phyloP scores from a whole-genome alignment of 1,284 basidiomycete genomes.

The Coniferiporia sulphurascens region DNA sequence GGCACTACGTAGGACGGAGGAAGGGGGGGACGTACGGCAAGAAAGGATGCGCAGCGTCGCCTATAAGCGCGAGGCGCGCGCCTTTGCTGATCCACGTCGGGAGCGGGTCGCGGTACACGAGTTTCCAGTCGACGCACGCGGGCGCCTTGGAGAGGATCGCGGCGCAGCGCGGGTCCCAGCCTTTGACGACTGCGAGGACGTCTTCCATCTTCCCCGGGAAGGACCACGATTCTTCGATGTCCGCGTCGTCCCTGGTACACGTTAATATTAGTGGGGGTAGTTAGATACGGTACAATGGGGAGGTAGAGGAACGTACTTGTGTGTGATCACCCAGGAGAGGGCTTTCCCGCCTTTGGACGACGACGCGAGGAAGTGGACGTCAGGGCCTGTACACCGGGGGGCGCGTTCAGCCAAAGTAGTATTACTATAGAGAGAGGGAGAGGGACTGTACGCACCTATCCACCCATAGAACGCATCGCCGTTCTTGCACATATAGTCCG shows the following conservation, averaged over 20 bases:
- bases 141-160: slow-evolving; percentile 26
- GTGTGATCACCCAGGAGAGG: slow-evolving; percentile 27
- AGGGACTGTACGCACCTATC: slow-evolving; percentile 18
- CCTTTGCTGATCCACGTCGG: slow-evolving; percentile 28
- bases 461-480: slow-evolving; percentile 25
- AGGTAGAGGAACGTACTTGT: slow-evolving; percentile 16
- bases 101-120: slow-evolving; percentile 29
- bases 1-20: not conserved
- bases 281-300: too few relatives aligned
- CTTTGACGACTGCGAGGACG: slow-evolving; percentile 26
- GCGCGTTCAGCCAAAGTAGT: not conserved
- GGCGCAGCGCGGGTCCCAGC: slow-evolving; percentile 28
- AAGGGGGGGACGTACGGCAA: slow-evolving; percentile 22
- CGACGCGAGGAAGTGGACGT: slow-evolving; percentile 26
- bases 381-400: slow-evolving; percentile 21
- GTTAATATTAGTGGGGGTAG: too few relatives aligned
- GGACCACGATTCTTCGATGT: slow-evolving; percentile 26
- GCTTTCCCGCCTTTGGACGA: slow-evolving; percentile 21
- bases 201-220: slow-evolving; percentile 29
- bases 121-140: slow-evolving; percentile 30
- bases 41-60: slow-evolving; percentile 30
- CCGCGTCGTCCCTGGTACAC: slow-evolving; percentile 25
- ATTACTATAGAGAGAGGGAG: not conserved
- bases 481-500: slow-evolving; percentile 22
- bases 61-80: slow-evolving; percentile 27